Evolutionary conservation across 1,139 yeast genomes (phyloP), one percentile per base, ranked within the genome.

Genomic region (Lodderomyces metapsilosis): DNA sequence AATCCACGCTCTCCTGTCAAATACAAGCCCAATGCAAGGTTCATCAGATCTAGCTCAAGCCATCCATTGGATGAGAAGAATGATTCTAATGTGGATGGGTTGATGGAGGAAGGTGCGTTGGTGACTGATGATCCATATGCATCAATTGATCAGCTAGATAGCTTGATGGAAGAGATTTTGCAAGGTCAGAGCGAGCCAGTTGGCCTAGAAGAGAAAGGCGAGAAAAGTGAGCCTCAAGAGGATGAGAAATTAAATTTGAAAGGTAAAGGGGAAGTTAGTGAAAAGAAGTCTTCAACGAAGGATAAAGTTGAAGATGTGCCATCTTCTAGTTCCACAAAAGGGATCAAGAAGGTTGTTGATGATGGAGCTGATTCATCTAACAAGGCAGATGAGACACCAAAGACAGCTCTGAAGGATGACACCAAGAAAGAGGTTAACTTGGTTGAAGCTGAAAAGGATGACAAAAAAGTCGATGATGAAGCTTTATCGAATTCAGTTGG

Each of bases 1-100:
- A 52, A 50, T 8, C 71, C 71, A n/a, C 69, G 85, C 57, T 80
- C 86, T 2, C 68, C 84, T 52, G 77, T 84, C 10, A 71, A 84
- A 58, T 64, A 64, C 4, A 41, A 48, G 24, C 39, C 39, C 9
- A 38, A 37, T 33, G 42, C 37, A 10, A 25, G 34, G 15, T 28
- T 28, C 15, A 28, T 28, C 32, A 28, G 32, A 11, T 28, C 32
- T 9, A 28, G 32, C 18, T 28, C 32, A 28, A 28, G 32, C n/a
- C 20, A 23, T 12, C 34, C 36, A 22, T 65, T 58, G 43, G 77
- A 76, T 43, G 75, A 65, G 44, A 69, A 68, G 55, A 70, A 70
- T 52, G 76, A 71, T 52, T 70, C 76, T 18, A 61, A 68, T 44
- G 64, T 74, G 1, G 57, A 58, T 10, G 71, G 62, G 38, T 65